Evolutionary conservation across 1,284 basidiomycete species (phyloP).

Genomic region (Ustilago hordei): DNA sequence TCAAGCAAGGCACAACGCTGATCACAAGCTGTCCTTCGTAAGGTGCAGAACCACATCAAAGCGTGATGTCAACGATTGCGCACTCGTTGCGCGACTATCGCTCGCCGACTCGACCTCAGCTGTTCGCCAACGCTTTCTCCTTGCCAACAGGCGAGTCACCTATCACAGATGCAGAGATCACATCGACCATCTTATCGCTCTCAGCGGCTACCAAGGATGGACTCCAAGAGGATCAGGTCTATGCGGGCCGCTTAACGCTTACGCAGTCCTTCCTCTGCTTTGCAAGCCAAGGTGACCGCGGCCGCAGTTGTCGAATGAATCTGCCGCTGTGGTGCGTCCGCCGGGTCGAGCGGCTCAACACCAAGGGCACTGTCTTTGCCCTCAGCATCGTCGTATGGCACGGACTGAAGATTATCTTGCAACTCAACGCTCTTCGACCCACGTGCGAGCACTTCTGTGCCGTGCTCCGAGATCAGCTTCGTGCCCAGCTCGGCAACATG

Average conservation of each 20-base stretch:
- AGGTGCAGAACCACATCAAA: background rate
- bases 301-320: slow-evolving; percentile 84
- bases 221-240: slow-evolving; percentile 64
- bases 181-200: slow-evolving; percentile 65
- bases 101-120: slow-evolving; percentile 61
- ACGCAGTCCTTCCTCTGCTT: slow-evolving; percentile 92
- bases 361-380: slow-evolving; percentile 80
- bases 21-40: background rate
- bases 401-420: slow-evolving; percentile 92
- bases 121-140: slow-evolving; percentile 62
- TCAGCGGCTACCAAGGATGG: slow-evolving; percentile 52
- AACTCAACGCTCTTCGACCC: slow-evolving; percentile 93
- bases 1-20: no score
- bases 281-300: slow-evolving; percentile 86
- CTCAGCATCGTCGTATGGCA: slow-evolving; percentile 95
- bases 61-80: slow-evolving; percentile 68
- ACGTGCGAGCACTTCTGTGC: slow-evolving; percentile 95
- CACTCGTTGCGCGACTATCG: slow-evolving; percentile 68
- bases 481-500: slow-evolving; percentile 81
- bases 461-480: slow-evolving; percentile 87
- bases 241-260: slow-evolving; percentile 83
- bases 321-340: slow-evolving; percentile 92
- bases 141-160: slow-evolving; percentile 59
- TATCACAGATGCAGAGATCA: slow-evolving; percentile 60
- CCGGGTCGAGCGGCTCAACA: slow-evolving; percentile 86